Evolutionary conservation across 73 alveolate genomes (phyloP).

Genomic region (Paramecium pentaurelia): DNA sequence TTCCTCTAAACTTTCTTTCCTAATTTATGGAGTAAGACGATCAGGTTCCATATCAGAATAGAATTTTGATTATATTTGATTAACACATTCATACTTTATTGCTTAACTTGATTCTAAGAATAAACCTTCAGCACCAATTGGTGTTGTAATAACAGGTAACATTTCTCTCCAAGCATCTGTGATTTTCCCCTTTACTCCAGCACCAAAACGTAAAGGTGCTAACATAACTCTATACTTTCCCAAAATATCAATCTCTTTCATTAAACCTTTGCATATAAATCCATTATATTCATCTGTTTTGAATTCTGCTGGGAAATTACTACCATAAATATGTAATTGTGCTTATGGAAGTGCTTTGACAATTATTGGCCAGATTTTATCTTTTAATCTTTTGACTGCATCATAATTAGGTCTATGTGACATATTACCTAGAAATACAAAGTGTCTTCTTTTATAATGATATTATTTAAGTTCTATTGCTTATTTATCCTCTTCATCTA

Average conservation of each 20-base stretch:
- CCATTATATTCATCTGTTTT: background rate
- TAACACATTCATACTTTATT: background rate
- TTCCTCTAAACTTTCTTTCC: background rate
- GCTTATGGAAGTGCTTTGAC: conserved; percentile 41
- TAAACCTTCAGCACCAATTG: conserved; percentile 73
- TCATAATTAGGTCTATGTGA: conserved; percentile 65
- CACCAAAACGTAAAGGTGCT: conserved; percentile 70
- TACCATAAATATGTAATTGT: conserved; percentile 63
- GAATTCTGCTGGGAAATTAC: conserved; percentile 51
- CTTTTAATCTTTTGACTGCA: conserved; percentile 45
- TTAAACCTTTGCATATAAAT: conserved; percentile 56
- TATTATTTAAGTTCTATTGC: background rate
- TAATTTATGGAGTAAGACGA: background rate
- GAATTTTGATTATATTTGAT: conserved; percentile 7
- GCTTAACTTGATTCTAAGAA: conserved; percentile 33
- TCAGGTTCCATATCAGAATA: background rate
- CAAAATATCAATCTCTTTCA: conserved; percentile 46
- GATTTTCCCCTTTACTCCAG: conserved; percentile 72
- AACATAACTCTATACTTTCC: conserved; percentile 64
- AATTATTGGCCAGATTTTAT: conserved; percentile 63
- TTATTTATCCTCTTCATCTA: background rate
- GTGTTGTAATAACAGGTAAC: conserved; percentile 71
- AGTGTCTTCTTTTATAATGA: conserved; percentile 32
- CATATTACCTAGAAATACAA: conserved; percentile 67
- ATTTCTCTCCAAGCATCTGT: conserved; percentile 63